Evolutionary conservation across 2,329 filamentous ascomycete genomes (phyloP), one percentile per base, ranked within the genome.

Genomic region (Penicillium sp.): DNA sequence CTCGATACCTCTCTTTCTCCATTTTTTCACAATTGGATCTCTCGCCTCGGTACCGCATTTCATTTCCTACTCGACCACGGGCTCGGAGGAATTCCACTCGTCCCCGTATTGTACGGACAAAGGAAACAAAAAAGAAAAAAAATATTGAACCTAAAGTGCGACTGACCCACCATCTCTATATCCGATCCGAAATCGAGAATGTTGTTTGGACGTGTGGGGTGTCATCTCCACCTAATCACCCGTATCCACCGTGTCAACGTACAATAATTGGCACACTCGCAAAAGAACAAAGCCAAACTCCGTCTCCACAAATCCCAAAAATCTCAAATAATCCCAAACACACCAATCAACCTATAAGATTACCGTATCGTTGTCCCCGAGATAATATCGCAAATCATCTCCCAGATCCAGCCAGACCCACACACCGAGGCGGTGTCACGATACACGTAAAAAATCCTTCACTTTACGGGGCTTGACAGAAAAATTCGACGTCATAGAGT

Each of bases 381-480:
- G 50, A 52, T 52, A 31, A 14, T 41, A 15, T 22, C 15, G 25
- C 12, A 42, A 40, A 42, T 29, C 23, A 6, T 23, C 7, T 35
- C 27, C 18, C 20, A 29, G 45, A 48, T 48, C 31, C 18, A 20
- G n/a, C 15, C 3, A 4, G 26, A 29, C 27, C 49, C 49, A 43
- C 49, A 18, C 12, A 22, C 18, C 22, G 49, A 51, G 49, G 49
- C 49, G 50, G 42, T 52, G 50, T 46, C 49, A 35, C 40, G 48
- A 29, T 50, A 37, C 48, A 43, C 48, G 29, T 22, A 29, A 27
- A n/a, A 50, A 23, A 5, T 43, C 18, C 20, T 41, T 42, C 23
- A 3, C 26, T 15, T 23, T 40, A 40, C 18, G n/a, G 8, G 18
- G 6, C 27, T 11, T 33, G 26, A 8, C 14, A 20, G n/a, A 11